phyloP scores from a whole-genome alignment of 768 basidiomycete species.

The Hypsizygus marmoreus region DNA sequence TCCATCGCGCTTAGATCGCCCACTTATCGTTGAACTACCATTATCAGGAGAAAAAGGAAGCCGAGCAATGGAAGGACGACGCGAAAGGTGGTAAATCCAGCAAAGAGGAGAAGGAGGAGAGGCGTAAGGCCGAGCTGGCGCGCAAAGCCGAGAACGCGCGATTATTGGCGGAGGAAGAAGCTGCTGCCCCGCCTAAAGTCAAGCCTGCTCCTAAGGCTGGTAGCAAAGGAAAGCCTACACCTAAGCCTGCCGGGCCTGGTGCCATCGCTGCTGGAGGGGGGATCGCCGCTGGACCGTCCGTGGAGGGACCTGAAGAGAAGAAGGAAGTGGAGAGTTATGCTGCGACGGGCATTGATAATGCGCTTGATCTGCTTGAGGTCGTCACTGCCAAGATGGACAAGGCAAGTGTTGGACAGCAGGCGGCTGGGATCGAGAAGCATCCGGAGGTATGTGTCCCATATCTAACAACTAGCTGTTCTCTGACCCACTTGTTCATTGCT shows the following conservation, averaged over 20 bases:
- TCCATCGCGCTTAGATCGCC: not conserved
- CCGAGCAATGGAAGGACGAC: conserved; percentile 65
- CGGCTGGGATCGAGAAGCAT: conserved; percentile 85
- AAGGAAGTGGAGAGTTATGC: conserved; percentile 65
- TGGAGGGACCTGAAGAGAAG: conserved; percentile 25
- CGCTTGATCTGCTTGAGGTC: conserved; percentile 83
- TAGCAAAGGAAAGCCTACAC: conserved; percentile 52
- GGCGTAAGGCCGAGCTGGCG: conserved; percentile 76
- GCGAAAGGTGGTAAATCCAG: conserved; percentile 59
- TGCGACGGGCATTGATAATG: conserved; percentile 90
- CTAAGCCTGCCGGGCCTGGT: conserved; percentile 80
- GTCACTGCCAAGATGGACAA: conserved; percentile 94
- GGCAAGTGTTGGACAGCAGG: conserved; percentile 84
- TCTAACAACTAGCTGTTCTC: not conserved
- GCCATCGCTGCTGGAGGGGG: conserved; percentile 60
- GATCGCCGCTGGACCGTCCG: conserved; percentile 21
- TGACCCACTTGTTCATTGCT: conserved; percentile 13
- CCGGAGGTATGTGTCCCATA: conserved; percentile 68
- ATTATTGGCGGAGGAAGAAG: conserved; percentile 88
- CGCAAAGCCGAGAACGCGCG: conserved; percentile 87
- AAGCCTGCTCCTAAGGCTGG: conserved; percentile 68
- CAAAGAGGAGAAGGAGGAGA: conserved; percentile 77
- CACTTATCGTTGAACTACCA: not conserved
- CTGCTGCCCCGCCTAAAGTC: conserved; percentile 52
- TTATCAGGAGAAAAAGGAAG: conserved; percentile 70